Evolutionary conservation across 1,284 basidiomycete species (phyloP).

Genomic region (Microbotryum saponariae): DNA sequence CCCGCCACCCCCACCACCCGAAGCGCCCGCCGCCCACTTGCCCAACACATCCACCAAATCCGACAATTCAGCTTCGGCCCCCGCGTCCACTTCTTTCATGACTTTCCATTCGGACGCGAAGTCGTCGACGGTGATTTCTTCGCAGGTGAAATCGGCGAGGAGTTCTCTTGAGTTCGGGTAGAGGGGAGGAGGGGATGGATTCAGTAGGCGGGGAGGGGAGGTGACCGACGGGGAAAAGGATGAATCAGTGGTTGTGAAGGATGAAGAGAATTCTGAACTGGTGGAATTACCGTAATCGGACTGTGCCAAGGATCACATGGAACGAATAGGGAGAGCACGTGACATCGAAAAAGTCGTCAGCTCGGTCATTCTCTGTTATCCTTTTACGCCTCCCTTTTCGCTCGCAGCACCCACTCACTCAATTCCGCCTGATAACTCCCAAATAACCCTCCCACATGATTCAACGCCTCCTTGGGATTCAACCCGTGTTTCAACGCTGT

Average conservation of each 20-base stretch:
- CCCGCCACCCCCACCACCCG: background rate
- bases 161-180: conserved; percentile 20
- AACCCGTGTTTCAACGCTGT: conserved; percentile 25
- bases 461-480: conserved; percentile 28
- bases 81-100: conserved; percentile 34
- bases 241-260: background rate
- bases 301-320: too few species aligned
- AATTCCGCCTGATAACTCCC: conserved; percentile 28
- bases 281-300: background rate
- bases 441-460: conserved; percentile 23
- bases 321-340: background rate
- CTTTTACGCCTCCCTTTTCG: too few species aligned
- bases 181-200: background rate
- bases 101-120: conserved; percentile 29
- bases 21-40: conserved; percentile 26
- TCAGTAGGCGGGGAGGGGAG: background rate
- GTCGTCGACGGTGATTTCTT: conserved; percentile 24
- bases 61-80: conserved; percentile 26
- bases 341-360: background rate
- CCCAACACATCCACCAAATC: conserved; percentile 30
- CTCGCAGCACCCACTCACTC: conserved; percentile 7
- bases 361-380: background rate
- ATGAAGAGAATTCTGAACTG: too few species aligned
- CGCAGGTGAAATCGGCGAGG: conserved; percentile 29
- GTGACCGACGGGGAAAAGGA: background rate